phyloP scores from a whole-genome alignment of 768 basidiomycete genomes.

The Russula vinacea region DNA sequence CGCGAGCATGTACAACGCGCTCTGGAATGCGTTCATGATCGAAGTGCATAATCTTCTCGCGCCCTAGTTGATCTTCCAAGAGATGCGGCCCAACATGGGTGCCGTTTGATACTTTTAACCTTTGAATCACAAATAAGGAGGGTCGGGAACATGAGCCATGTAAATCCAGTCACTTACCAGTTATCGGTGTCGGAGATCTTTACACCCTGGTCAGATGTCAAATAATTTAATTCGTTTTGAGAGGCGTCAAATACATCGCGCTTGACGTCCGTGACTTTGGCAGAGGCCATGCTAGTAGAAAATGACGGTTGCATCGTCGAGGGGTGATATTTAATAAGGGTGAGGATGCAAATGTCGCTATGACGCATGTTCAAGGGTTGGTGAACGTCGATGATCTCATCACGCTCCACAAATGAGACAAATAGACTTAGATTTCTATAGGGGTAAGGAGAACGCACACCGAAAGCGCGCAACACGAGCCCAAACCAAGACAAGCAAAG shows the following conservation, averaged over 20 bases:
- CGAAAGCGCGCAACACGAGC: constrained; percentile 3
- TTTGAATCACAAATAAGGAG: constrained; percentile 31
- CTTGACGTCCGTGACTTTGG: constrained; percentile 34
- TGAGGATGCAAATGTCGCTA: background rate
- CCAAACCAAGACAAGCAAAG: constrained; percentile 8
- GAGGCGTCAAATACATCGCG: constrained; percentile 37
- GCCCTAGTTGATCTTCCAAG: constrained; percentile 72
- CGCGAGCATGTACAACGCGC: constrained; percentile 62
- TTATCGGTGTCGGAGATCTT: constrained; percentile 60
- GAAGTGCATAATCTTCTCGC: constrained; percentile 75
- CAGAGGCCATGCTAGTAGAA: constrained; percentile 3
- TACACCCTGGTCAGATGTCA: constrained; percentile 65
- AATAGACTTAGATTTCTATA: constrained; percentile 11
- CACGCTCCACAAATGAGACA: background rate
- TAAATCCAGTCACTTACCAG: constrained; percentile 44
- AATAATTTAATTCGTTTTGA: constrained; percentile 23
- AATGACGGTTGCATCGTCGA: background rate
- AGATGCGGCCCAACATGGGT: constrained; percentile 60
- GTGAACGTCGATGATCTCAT: constrained; percentile 2
- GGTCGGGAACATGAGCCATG: background rate
- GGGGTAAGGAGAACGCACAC: background rate
- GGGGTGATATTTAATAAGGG: background rate
- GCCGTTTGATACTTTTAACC: constrained; percentile 54
- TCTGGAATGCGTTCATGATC: constrained; percentile 91
- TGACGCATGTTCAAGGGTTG: background rate